phyloP scores from a whole-genome alignment of 306 rosid species.

The Cucurbita moschata region DNA sequence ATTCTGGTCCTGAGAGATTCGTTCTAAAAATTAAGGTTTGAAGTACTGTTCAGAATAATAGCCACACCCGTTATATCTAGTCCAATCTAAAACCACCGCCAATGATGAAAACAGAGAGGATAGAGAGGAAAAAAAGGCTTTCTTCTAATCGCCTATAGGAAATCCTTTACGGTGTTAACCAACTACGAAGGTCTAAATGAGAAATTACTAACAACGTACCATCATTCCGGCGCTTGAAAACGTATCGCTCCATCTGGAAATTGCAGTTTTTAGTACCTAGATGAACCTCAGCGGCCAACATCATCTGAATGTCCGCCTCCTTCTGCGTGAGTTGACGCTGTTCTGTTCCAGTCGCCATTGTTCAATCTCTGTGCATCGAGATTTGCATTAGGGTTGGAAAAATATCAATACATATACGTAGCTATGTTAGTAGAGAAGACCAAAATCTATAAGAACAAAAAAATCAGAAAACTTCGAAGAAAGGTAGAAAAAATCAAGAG shows the following conservation, averaged over 20 bases:
- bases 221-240: constrained; percentile 73
- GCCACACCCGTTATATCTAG: not conserved
- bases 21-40: not conserved
- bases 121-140: not conserved
- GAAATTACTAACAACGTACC: constrained; percentile 15
- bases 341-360: constrained; percentile 31
- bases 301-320: constrained; percentile 71
- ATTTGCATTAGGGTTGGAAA: not conserved
- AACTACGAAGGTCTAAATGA: not conserved
- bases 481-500: not conserved
- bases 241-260: constrained; percentile 75
- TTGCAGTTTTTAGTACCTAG: constrained; percentile 76
- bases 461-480: not conserved
- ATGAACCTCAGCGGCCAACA: constrained; percentile 73
- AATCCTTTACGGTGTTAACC: not conserved
- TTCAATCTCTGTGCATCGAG: not conserved
- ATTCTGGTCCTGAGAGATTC: not conserved
- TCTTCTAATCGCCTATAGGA: not conserved
- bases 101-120: not conserved
- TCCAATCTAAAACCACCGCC: not conserved
- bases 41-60: not conserved
- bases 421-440: not conserved
- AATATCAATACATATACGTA: not conserved
- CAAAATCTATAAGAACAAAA: not conserved
- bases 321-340: constrained; percentile 58